Conservation (phyloP, 2,329 filamentous ascomycete species). For the Neofusicoccum kwambonambiense region DNA sequence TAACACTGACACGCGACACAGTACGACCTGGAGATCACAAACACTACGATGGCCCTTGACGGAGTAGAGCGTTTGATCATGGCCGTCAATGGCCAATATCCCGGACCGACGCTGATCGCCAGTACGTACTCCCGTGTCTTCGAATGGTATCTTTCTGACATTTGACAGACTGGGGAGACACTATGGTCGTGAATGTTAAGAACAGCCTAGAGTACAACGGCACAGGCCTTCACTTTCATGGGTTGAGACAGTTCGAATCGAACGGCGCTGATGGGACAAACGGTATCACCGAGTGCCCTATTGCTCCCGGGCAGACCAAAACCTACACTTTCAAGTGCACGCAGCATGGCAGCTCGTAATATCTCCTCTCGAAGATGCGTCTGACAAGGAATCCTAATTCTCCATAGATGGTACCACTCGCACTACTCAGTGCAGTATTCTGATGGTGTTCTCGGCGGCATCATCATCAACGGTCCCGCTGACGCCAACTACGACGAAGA, state of each 20-base stretch:
- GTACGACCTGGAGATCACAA: constrained; percentile 44
- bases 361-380: background rate
- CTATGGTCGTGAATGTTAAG: constrained; percentile 39
- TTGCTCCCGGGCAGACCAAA: constrained; percentile 57
- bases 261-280: constrained; percentile 47
- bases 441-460: constrained; percentile 42
- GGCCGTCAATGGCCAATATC: constrained; percentile 54
- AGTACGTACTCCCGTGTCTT: constrained; percentile 28
- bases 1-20: constrained; percentile 21
- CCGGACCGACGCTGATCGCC: constrained; percentile 52
- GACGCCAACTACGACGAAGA: constrained; percentile 56
- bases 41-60: constrained; percentile 43
- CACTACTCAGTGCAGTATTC: constrained; percentile 45
- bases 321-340: constrained; percentile 60
- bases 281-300: constrained; percentile 64
- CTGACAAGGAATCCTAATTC: background rate
- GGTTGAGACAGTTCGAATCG: constrained; percentile 44
- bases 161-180: constrained; percentile 38
- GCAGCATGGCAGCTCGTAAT: constrained; percentile 40
- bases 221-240: constrained; percentile 55
- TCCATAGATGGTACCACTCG: constrained; percentile 41
- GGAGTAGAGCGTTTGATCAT: constrained; percentile 35
- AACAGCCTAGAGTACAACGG: constrained; percentile 43
- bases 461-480: constrained; percentile 44
- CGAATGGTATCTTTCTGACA: constrained; percentile 22